Percentiles rank a stretch among this genome's conserved stretches.
phyloP scores from a whole-genome alignment of 140 eudicot species.

The Flaveria floridana region DNA sequence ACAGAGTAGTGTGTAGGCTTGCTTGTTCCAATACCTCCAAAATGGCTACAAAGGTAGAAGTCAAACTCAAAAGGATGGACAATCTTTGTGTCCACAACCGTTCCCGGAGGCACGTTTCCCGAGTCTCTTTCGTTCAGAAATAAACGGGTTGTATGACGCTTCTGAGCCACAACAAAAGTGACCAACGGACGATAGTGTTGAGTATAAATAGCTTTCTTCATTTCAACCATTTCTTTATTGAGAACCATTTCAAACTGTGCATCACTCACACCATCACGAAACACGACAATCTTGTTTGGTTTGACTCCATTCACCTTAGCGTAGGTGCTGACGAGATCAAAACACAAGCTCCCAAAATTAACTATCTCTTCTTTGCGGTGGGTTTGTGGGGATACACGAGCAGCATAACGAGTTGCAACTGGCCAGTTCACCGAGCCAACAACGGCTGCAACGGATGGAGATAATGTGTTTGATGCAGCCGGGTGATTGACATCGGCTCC shows the following conservation, averaged over 20 bases:
- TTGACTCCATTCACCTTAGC: conserved; percentile 37
- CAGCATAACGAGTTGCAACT: neutral
- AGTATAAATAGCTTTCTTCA: conserved; percentile 30
- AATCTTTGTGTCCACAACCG: conserved; percentile 60
- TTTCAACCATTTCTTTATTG: conserved; percentile 44
- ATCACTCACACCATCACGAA: conserved; percentile 83
- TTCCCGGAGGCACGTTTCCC: conserved; percentile 63
- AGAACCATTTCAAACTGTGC: conserved; percentile 70
- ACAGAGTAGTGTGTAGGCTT: conserved; percentile 69
- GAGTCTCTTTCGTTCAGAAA: conserved; percentile 40
- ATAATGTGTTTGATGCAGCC: neutral
- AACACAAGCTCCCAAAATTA: neutral
- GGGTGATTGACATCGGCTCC: conserved; percentile 30
- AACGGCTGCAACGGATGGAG: neutral
- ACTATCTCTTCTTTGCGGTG: conserved; percentile 1
- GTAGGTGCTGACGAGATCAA: conserved; percentile 25
- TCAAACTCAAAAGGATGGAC: conserved; percentile 64
- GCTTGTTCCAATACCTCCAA: conserved; percentile 70
- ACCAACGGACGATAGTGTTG: conserved; percentile 41
- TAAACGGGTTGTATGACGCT: conserved; percentile 60
- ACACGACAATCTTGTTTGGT: conserved; percentile 54
- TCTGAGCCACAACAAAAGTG: conserved; percentile 60
- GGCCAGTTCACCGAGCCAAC: conserved; percentile 4
- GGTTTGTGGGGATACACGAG: neutral
- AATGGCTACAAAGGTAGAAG: conserved; percentile 62